A percentile compares a stretch with the other conserved stretches of the same genome.
Conservation (phyloP, 345 rosid genomes). For the Gossypium rotundifolium region DNA sequence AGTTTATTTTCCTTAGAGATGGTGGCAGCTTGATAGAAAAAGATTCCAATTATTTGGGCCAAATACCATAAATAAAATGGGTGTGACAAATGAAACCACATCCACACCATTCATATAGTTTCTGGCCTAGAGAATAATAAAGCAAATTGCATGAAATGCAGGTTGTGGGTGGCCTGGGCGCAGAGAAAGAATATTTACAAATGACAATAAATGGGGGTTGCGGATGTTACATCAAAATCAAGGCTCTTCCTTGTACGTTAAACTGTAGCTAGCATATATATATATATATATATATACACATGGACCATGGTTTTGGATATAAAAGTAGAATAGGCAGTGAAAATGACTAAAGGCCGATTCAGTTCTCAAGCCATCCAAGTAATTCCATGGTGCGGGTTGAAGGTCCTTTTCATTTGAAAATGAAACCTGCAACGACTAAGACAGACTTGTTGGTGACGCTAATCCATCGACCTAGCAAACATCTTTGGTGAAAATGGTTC, state of each 20-base stretch:
- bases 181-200: too few species aligned
- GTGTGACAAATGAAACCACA: neutral
- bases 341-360: conserved; percentile 22
- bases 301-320: conserved; percentile 16
- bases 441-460: conserved; percentile 74
- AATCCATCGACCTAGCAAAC: conserved; percentile 38
- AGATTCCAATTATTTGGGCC: neutral
- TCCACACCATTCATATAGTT: too few species aligned
- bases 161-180: too few species aligned
- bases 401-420: conserved; percentile 70
- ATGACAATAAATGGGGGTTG: neutral
- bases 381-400: conserved; percentile 64
- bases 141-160: too few species aligned
- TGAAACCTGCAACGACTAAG: conserved; percentile 39
- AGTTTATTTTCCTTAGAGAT: too few species aligned
- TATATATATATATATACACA: too few species aligned
- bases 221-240: conserved; percentile 19
- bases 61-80: too few species aligned
- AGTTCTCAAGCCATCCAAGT: conserved; percentile 30
- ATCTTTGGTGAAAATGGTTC: conserved; percentile 37
- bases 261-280: conserved; percentile 6
- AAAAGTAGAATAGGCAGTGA: conserved; percentile 23
- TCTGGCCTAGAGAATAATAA: too few species aligned
- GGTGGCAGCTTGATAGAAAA: neutral
- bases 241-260: conserved; percentile 19